Evolutionary conservation across 2,329 filamentous ascomycete genomes (phyloP).

Genomic region (Pseudogymnoascus destructans): DNA sequence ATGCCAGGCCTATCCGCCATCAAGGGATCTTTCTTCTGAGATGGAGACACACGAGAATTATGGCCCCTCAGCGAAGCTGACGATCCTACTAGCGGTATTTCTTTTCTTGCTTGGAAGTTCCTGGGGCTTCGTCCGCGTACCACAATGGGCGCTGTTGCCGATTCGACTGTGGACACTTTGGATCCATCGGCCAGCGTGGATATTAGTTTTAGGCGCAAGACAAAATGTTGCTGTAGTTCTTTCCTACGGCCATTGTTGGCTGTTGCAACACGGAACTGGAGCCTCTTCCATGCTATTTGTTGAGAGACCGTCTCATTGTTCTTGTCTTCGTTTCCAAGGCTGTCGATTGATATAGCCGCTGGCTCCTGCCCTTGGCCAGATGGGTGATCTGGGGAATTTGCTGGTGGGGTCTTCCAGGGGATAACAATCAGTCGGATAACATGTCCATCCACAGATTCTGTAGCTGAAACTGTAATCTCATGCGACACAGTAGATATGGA

Average conservation of each 20-base stretch:
- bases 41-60: conserved; percentile 14
- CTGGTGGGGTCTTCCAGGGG: conserved; percentile 91
- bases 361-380: conserved; percentile 71
- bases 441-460: conserved; percentile 88
- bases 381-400: conserved; percentile 54
- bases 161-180: conserved; percentile 70
- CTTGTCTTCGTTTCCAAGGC: conserved; percentile 25
- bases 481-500: conserved; percentile 69
- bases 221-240: conserved; percentile 92
- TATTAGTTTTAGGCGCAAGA: conserved; percentile 74
- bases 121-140: conserved; percentile 84
- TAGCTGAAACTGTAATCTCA: conserved; percentile 81
- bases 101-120: conserved; percentile 89
- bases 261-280: conserved; percentile 89
- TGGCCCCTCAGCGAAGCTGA: conserved; percentile 25
- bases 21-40: conserved; percentile 3
- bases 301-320: conserved; percentile 73
- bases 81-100: conserved; percentile 54
- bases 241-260: conserved; percentile 92
- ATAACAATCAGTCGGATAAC: conserved; percentile 89
- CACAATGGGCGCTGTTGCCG: conserved; percentile 80
- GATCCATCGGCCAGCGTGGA: conserved; percentile 73
- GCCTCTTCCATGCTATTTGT: conserved; percentile 82
- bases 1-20: conserved; percentile 12
- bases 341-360: conserved; percentile 59